Conservation (phyloP, 768 basidiomycete species). For the Agaricus blazei region DNA sequence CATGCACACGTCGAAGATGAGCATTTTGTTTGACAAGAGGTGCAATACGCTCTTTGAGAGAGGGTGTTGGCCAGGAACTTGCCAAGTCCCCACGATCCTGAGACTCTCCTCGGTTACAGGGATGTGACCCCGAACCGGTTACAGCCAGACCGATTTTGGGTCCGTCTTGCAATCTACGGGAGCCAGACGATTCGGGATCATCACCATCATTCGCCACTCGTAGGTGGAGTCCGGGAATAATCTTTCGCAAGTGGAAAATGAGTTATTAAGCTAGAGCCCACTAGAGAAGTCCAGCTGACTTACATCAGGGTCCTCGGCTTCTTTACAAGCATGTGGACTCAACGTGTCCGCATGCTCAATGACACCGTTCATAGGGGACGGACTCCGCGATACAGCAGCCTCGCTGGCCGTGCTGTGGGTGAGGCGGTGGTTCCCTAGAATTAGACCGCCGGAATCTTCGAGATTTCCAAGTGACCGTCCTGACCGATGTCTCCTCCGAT, state of each 20-base stretch:
- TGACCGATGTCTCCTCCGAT: too few relatives aligned
- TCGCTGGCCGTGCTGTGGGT: not conserved
- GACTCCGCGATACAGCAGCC: not conserved
- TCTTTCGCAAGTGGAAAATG: not conserved
- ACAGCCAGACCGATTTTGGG: too few relatives aligned
- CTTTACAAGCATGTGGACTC: not conserved
- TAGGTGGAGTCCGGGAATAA: not conserved
- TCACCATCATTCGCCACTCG: not conserved
- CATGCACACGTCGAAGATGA: not conserved
- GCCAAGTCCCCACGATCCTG: not conserved
- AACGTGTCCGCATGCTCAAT: not conserved
- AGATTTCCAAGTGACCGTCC: too few relatives aligned
- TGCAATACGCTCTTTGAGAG: conserved; percentile 13
- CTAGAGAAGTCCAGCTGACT: not conserved
- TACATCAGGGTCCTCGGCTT: not conserved
- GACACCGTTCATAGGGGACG: not conserved
- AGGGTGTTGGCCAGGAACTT: not conserved
- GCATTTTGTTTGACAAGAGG: conserved; percentile 16
- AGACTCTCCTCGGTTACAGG: not conserved
- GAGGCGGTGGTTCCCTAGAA: conserved; percentile 2
- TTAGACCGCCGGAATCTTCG: not conserved
- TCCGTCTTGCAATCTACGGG: too few relatives aligned
- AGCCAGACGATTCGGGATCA: not conserved
- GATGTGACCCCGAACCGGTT: too few relatives aligned
- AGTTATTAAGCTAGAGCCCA: not conserved